Percentiles rank a stretch among this genome's conserved stretches.
Evolutionary conservation across 768 basidiomycete species (phyloP).

Genomic region (Tylopilus subfusipes): DNA sequence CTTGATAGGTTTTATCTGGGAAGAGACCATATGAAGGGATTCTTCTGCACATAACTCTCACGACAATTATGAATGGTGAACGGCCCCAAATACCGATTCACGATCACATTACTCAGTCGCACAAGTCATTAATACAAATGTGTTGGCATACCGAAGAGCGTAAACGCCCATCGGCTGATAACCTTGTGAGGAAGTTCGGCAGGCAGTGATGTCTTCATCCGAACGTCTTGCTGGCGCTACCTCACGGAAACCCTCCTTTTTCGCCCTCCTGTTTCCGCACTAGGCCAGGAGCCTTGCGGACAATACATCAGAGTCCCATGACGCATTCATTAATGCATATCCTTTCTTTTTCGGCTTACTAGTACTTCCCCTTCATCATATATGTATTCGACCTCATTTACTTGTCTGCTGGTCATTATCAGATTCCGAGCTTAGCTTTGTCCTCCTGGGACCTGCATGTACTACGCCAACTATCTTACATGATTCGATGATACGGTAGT

Average conservation of each 20-base stretch:
- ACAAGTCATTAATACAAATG: constrained; percentile 9
- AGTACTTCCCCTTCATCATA: too few relatives aligned
- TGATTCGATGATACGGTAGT: background rate
- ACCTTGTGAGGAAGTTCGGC: constrained; percentile 7
- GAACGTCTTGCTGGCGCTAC: background rate
- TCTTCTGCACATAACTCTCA: background rate
- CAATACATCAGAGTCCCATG: background rate
- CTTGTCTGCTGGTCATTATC: background rate
- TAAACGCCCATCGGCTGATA: constrained; percentile 16
- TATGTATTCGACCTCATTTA: background rate
- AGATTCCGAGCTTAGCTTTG: background rate
- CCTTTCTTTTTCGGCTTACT: too few relatives aligned
- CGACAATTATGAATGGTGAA: constrained; percentile 4
- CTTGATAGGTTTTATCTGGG: constrained; percentile 19
- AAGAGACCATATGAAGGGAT: constrained; percentile 19
- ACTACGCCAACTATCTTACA: background rate
- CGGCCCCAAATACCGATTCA: constrained; percentile 11
- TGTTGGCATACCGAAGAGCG: constrained; percentile 19
- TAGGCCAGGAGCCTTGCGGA: background rate
- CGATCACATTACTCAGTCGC: background rate
- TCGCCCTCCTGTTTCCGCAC: background rate
- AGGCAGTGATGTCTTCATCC: background rate
- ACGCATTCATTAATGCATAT: background rate
- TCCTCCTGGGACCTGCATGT: background rate
- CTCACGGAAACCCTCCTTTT: too few relatives aligned